These are phyloP conservation scores for Lupinus albus DNA, from an alignment of 306 rosid genomes.

Conservation along the genomic window DNA sequence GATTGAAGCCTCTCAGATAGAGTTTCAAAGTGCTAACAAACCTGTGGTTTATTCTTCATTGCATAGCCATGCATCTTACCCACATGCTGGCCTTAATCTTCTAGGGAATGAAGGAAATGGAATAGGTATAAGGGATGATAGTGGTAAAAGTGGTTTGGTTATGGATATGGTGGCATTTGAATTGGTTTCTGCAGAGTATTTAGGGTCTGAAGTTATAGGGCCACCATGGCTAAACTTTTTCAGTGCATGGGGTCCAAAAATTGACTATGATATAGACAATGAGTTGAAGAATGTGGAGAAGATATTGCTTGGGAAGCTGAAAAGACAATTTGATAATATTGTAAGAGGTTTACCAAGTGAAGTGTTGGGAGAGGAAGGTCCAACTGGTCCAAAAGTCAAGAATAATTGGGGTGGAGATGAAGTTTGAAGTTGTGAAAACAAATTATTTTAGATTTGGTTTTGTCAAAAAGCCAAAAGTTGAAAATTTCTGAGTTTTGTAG, in stretches of 20 bases:
- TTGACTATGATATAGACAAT: slow-evolving; percentile 45
- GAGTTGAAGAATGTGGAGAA: slow-evolving; percentile 55
- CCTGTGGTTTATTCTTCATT: slow-evolving; percentile 62
- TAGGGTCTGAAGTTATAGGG: slow-evolving; percentile 45
- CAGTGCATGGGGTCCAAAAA: slow-evolving; percentile 76
- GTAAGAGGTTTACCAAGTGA: slow-evolving; percentile 56
- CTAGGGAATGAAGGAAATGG: slow-evolving; percentile 36
- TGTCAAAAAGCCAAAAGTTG: too few relatives aligned
- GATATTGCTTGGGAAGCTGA: slow-evolving; percentile 50
- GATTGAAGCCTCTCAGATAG: slow-evolving; percentile 66
- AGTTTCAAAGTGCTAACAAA: slow-evolving; percentile 50
- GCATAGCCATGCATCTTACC: slow-evolving; percentile 69
- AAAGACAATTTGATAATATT: slow-evolving; percentile 36
- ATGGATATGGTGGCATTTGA: slow-evolving; percentile 48
- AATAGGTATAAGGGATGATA: slow-evolving; percentile 68
- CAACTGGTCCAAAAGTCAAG: slow-evolving; percentile 79
- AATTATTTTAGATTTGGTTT: too few relatives aligned
- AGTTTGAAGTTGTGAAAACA: slow-evolving; percentile 19
- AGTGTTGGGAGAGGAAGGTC: slow-evolving; percentile 72
- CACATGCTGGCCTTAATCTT: slow-evolving; percentile 60
- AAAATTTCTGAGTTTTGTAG: too few relatives aligned
- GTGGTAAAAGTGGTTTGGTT: slow-evolving; percentile 44
- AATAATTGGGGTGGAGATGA: slow-evolving; percentile 76
- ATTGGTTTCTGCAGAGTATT: slow-evolving; percentile 59
- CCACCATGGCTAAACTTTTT: slow-evolving; percentile 69